These are phyloP conservation scores for Phialemonium atrogriseum DNA, from an alignment of 2,329 filamentous ascomycete species.

Conservation along the genomic window DNA sequence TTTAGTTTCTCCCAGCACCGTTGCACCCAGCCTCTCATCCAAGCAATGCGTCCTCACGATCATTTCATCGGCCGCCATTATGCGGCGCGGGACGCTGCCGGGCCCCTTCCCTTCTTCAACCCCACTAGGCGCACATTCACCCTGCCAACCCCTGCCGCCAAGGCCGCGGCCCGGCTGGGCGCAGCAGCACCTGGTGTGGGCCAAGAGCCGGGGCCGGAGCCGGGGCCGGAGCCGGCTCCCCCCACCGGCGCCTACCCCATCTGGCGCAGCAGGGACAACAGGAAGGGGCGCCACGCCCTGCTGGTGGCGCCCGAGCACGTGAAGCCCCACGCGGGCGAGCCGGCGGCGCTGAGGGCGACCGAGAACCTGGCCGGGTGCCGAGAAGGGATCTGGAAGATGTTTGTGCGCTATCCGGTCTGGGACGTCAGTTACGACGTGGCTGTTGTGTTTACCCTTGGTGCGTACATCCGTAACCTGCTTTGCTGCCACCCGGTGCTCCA, in stretches of 20 bases:
- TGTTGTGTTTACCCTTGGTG: conserved; percentile 28
- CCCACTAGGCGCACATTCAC: conserved; percentile 12
- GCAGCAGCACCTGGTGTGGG: too few species aligned
- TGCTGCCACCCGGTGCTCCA: neutral
- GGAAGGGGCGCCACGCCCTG: conserved; percentile 31
- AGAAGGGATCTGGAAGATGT: conserved; percentile 25
- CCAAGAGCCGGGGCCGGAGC: neutral
- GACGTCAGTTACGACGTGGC: conserved; percentile 34
- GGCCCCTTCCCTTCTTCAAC: conserved; percentile 10
- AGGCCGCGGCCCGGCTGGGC: neutral
- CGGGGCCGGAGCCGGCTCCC: neutral
- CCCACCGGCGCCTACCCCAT: conserved; percentile 19
- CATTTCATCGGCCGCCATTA: conserved; percentile 2
- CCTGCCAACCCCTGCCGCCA: conserved; percentile 3
- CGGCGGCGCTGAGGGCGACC: conserved; percentile 12
- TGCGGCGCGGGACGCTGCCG: conserved; percentile 1
- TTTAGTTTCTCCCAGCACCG: too few species aligned
- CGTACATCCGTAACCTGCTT: conserved; percentile 1
- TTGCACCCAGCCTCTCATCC: neutral
- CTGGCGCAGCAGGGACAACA: conserved; percentile 34
- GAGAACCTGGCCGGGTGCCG: conserved; percentile 16
- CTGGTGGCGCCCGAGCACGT: conserved; percentile 13
- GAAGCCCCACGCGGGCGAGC: conserved; percentile 3
- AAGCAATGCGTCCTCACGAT: neutral
- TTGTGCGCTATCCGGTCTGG: conserved; percentile 28